Conservation (phyloP, 139 green algal genomes). For the Parachlorella kessleri region DNA sequence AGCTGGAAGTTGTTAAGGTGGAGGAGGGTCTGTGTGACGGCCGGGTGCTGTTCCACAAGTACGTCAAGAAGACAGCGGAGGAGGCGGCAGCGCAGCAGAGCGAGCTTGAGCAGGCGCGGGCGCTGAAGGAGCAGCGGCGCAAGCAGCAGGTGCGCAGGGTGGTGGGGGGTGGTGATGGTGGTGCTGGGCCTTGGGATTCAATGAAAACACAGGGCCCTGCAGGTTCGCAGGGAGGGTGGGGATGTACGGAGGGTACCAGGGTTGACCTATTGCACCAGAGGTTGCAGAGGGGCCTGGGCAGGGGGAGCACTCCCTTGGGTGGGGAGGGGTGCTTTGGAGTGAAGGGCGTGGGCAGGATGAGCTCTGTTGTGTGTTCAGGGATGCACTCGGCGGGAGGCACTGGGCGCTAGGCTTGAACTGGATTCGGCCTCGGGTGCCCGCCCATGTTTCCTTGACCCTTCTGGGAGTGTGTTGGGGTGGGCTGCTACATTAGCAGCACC, state of each 20-base stretch:
- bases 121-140: constrained; percentile 59
- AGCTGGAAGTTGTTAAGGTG: constrained; percentile 93
- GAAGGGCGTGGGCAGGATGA: not conserved
- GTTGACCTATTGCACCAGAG: not conserved
- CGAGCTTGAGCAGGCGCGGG: constrained; percentile 44
- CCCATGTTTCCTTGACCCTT: too few relatives aligned
- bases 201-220: constrained; percentile 33
- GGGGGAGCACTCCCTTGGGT: not conserved
- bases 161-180: not conserved
- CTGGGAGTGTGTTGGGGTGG: too few relatives aligned
- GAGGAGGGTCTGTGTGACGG: constrained; percentile 94
- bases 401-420: too few relatives aligned
- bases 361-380: too few relatives aligned
- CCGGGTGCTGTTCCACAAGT: constrained; percentile 89
- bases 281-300: not conserved
- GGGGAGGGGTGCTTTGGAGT: constrained; percentile 8
- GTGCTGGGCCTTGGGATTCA: not conserved
- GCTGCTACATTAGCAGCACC: too few relatives aligned
- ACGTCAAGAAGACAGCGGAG: constrained; percentile 63
- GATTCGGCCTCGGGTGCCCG: too few relatives aligned
- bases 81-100: constrained; percentile 56
- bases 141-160: constrained; percentile 51
- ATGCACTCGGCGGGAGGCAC: too few relatives aligned
- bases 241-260: not conserved
- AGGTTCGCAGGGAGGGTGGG: constrained; percentile 15